A percentile compares a stretch with the other conserved stretches of the same genome.
Evolutionary conservation across 495 filamentous ascomycete species (phyloP).

Genomic region (Daldinia caldariorum): DNA sequence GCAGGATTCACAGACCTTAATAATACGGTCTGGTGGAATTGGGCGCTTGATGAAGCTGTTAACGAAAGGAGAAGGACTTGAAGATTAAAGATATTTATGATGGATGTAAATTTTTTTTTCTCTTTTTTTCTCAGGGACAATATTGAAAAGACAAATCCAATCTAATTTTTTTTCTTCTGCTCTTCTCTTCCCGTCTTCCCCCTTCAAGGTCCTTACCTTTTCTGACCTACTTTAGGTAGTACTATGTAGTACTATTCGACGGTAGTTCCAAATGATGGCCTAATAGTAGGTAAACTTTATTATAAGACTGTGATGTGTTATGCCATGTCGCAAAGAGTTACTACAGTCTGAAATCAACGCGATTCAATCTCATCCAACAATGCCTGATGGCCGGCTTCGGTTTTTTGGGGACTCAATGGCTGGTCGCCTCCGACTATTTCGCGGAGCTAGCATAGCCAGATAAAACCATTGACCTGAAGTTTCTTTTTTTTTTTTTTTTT

Average conservation of each 20-base stretch:
- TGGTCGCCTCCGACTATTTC: constrained; percentile 10
- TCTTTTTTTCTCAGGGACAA: constrained; percentile 7
- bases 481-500: constrained; percentile 13
- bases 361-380: constrained; percentile 26
- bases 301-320: constrained; percentile 37
- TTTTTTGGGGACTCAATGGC: constrained; percentile 20
- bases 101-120: neutral
- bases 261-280: constrained; percentile 23
- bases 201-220: constrained; percentile 35
- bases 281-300: neutral
- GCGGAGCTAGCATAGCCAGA: constrained; percentile 37
- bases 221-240: constrained; percentile 18
- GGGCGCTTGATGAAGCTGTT: neutral
- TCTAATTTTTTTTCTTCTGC: constrained; percentile 14
- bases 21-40: constrained; percentile 19
- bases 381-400: constrained; percentile 11
- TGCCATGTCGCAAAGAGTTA: constrained; percentile 35
- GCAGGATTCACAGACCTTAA: constrained; percentile 27
- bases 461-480: constrained; percentile 13
- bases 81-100: constrained; percentile 6
- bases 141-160: constrained; percentile 9
- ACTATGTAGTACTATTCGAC: neutral
- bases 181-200: constrained; percentile 30
- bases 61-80: constrained; percentile 1
- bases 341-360: constrained; percentile 28